A percentile compares a stretch with the other conserved stretches of the same genome.
These are phyloP conservation scores for Citrus cavaleriei DNA, from an alignment of 345 rosid genomes.

Conservation along the genomic window DNA sequence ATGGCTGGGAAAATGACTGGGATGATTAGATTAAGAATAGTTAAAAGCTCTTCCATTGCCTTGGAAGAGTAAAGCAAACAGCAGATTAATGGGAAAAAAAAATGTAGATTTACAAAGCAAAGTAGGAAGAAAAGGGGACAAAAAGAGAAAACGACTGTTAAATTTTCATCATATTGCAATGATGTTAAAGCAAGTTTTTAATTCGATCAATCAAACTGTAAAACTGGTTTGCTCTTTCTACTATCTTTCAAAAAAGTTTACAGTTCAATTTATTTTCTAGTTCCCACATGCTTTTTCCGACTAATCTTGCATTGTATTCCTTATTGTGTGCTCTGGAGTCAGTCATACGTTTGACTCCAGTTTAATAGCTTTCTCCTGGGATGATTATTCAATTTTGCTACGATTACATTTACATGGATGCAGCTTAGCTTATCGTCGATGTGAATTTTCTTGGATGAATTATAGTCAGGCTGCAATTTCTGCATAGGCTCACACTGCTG, in stretches of 20 bases:
- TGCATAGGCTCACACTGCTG: background rate
- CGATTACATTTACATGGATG: background rate
- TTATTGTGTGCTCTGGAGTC: background rate
- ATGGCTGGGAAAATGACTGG: slow-evolving; percentile 27
- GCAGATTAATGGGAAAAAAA: background rate
- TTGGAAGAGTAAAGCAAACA: background rate
- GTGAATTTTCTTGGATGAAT: background rate
- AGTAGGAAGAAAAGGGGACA: background rate
- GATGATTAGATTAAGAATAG: slow-evolving; percentile 15
- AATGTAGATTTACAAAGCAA: background rate
- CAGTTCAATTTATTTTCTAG: background rate
- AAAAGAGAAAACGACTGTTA: background rate
- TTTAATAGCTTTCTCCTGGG: background rate
- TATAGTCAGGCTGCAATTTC: background rate
- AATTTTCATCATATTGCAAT: background rate
- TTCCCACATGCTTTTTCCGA: background rate
- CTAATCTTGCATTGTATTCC: background rate
- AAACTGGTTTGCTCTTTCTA: background rate
- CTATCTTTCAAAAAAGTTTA: background rate
- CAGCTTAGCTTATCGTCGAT: too few species aligned
- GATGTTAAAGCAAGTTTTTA: background rate
- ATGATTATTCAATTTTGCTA: background rate
- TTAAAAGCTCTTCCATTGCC: background rate
- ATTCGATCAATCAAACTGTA: background rate
- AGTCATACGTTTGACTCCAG: too few species aligned